These are phyloP conservation scores for Ganoderma meredithae DNA, from an alignment of 1,284 basidiomycete species.

Conservation along the genomic window DNA sequence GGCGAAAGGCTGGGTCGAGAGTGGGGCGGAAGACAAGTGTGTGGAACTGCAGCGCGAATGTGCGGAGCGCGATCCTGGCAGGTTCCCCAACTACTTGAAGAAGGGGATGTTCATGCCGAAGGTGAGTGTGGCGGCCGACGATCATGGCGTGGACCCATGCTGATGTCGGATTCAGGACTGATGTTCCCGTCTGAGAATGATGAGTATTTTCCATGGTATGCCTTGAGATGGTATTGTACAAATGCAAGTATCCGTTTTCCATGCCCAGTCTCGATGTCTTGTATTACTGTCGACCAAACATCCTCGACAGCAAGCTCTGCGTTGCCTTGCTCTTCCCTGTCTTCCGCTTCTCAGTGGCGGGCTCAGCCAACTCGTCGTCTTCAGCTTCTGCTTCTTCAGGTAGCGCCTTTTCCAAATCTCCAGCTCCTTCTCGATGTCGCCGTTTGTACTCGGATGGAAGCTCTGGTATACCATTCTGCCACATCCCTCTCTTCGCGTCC, in stretches of 20 bases:
- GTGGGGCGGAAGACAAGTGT: slow-evolving; percentile 15
- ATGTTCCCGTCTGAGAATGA: no score
- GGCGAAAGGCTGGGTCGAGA: slow-evolving; percentile 15
- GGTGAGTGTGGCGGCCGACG: background rate
- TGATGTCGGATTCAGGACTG: background rate
- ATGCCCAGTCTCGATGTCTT: background rate
- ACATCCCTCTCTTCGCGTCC: slow-evolving; percentile 71
- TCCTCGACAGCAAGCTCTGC: slow-evolving; percentile 11
- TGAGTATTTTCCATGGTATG: background rate
- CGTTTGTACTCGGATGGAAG: slow-evolving; percentile 82
- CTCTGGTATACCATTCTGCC: slow-evolving; percentile 61
- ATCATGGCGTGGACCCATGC: background rate
- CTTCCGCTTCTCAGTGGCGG: background rate
- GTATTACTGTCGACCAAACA: background rate
- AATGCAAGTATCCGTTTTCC: slow-evolving; percentile 5
- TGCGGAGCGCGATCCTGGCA: slow-evolving; percentile 12
- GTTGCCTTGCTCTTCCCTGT: background rate
- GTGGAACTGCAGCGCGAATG: slow-evolving; percentile 13
- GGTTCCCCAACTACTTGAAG: slow-evolving; percentile 11
- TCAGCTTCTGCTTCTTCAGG: background rate
- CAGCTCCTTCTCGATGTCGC: slow-evolving; percentile 46
- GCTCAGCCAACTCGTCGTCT: background rate
- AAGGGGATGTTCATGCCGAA: slow-evolving; percentile 14
- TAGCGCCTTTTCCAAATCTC: background rate
- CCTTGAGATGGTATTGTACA: background rate